phyloP scores from a whole-genome alignment of 192 early-diverging fungal genomes.

The Pilaira anomala region DNA sequence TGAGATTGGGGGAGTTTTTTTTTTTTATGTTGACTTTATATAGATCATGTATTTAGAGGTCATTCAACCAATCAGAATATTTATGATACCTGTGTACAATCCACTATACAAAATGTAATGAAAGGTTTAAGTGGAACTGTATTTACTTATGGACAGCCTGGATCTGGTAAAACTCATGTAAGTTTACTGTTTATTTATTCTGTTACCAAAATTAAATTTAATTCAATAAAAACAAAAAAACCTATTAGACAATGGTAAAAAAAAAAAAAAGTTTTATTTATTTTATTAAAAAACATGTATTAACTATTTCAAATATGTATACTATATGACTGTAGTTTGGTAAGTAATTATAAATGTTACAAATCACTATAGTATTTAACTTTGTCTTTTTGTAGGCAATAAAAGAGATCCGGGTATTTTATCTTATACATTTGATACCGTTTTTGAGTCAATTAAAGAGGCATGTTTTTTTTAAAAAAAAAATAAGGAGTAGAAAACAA shows the following conservation, averaged over 20 bases:
- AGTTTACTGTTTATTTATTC: not conserved
- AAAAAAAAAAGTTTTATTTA: not conserved
- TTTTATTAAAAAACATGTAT: too few species aligned
- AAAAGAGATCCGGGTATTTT: not conserved
- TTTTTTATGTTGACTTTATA: not conserved
- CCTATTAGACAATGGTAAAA: not conserved
- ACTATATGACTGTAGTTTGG: not conserved
- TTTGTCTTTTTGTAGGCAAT: not conserved
- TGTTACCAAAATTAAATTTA: too few species aligned
- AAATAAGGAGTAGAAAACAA: too few species aligned
- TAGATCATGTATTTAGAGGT: constrained; percentile 16
- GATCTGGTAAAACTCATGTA: constrained; percentile 15
- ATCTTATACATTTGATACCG: constrained; percentile 4
- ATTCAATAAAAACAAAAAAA: not conserved
- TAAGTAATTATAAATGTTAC: not conserved
- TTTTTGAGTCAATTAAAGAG: constrained; percentile 5
- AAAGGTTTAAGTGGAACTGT: constrained; percentile 10
- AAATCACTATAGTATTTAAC: not conserved
- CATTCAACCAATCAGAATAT: not conserved
- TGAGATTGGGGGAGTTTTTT: too few species aligned
- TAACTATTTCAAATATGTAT: not conserved
- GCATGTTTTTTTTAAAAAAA: not conserved
- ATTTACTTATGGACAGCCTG: constrained; percentile 14
- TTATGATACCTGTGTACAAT: constrained; percentile 1
- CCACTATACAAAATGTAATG: constrained; percentile 1